These are phyloP conservation scores for Populus nigra DNA, from an alignment of 345 rosid genomes.

Conservation along the genomic window DNA sequence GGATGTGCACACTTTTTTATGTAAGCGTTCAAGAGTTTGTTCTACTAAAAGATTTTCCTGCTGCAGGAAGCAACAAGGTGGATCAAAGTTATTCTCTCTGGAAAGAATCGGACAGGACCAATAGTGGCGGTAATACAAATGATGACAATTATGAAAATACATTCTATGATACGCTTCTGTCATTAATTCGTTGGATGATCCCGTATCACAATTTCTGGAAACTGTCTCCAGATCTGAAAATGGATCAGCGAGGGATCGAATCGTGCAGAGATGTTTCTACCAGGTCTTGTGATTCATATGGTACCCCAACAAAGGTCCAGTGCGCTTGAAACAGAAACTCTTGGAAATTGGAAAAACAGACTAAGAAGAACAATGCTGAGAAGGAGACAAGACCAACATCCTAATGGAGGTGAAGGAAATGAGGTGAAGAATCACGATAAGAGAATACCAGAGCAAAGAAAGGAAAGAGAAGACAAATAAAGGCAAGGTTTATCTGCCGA, in stretches of 20 bases:
- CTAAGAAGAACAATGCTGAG: too few species aligned
- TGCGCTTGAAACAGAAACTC: too few species aligned
- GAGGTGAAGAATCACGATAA: too few species aligned
- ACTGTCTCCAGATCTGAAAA: constrained; percentile 41
- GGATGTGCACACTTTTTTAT: background rate
- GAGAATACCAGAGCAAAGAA: too few species aligned
- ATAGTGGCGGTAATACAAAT: background rate
- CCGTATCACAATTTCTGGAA: constrained; percentile 58
- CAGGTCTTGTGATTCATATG: too few species aligned
- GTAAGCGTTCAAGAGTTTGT: background rate
- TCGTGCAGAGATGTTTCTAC: constrained; percentile 55
- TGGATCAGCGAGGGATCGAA: constrained; percentile 22
- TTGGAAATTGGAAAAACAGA: too few species aligned
- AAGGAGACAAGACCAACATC: too few species aligned
- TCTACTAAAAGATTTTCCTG: background rate
- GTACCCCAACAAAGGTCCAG: too few species aligned
- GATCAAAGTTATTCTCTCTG: constrained; percentile 20
- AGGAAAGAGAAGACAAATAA: too few species aligned
- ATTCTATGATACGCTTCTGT: constrained; percentile 8
- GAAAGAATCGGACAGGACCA: constrained; percentile 19
- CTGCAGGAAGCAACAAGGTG: constrained; percentile 23
- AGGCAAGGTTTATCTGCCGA: too few species aligned
- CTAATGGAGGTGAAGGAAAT: too few species aligned
- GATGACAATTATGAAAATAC: constrained; percentile 25
- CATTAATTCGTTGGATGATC: constrained; percentile 36